Base-by-base conservation (phyloP, 106 monocot species). In the Dendrobium catenatum region DNA sequence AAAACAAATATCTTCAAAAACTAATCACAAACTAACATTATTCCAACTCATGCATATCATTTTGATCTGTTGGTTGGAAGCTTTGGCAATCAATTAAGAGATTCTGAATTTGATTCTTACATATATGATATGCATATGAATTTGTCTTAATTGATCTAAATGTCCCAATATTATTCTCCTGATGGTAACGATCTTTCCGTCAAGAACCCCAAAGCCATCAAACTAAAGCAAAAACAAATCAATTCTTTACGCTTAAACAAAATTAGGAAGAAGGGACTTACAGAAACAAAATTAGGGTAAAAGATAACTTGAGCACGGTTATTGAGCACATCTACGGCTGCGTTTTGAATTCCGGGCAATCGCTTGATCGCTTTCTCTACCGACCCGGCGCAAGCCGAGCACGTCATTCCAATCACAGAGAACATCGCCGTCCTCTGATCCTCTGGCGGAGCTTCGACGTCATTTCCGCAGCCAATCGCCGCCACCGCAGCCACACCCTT, bases 351-450 rank as follows among this genome's bases (percentile, higher is more conserved):
- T 43, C 96, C 96, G 16, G 93, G 90, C 4, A 96, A 81, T 37
- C 91, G 83, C 85, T 93, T 93, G 74, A 96, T 77, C 70, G 93
- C 91, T 85, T 93, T 96, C 89, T 96, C 93, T 5, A 96, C 91
- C 68, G 93, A 93, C 17, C 87, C 91, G 11, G 96, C 84, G 76
- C 96, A 96, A 4, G 96, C 96, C 6, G 91, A 73, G 79, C 96
- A 96, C 19, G 88, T 89, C 93, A 96, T 89, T 44, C 96, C 96
- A 9, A 33, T 48, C 43, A 96, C 96, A 7, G 87, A 75, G 56
- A 96, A 90, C 75, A 89, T 33, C 13, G 83, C 91, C 54, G 54
- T 77, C 56, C 68, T 83, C 78, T 24, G 40, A 66, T 77, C 80
- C 79, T 33, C 81, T 81, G 1, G 66, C 75, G 37, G 15, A n/a